phyloP scores from a whole-genome alignment of 495 filamentous ascomycete genomes.

The Penicillium longicatenatum region DNA sequence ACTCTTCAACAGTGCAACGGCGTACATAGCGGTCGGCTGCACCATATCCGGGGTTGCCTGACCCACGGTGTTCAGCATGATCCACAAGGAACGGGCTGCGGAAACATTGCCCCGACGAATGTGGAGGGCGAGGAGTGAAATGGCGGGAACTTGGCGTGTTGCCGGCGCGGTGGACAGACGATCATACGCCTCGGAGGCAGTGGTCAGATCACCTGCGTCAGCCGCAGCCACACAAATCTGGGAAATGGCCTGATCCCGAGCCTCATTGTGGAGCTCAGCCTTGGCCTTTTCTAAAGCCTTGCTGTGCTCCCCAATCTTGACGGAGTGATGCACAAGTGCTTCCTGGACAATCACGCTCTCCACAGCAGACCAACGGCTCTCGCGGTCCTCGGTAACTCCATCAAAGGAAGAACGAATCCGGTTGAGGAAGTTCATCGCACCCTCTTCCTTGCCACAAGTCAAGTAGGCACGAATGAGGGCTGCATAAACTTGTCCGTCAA shows the following conservation, averaged over 20 bases:
- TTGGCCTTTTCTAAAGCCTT: constrained; percentile 69
- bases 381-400: constrained; percentile 55
- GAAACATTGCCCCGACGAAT: constrained; percentile 77
- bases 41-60: constrained; percentile 67
- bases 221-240: constrained; percentile 69
- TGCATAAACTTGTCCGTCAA: constrained; percentile 84
- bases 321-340: constrained; percentile 72
- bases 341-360: constrained; percentile 68
- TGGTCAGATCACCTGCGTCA: constrained; percentile 70
- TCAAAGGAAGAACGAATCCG: constrained; percentile 66
- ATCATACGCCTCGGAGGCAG: constrained; percentile 69
- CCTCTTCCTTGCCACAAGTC: constrained; percentile 72
- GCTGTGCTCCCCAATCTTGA: constrained; percentile 62
- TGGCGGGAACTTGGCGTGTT: constrained; percentile 64
- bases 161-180: constrained; percentile 50
- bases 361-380: constrained; percentile 55
- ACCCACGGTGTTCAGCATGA: constrained; percentile 62
- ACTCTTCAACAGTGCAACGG: constrained; percentile 76
- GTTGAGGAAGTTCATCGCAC: constrained; percentile 78
- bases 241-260: constrained; percentile 56
- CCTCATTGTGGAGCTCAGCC: constrained; percentile 47
- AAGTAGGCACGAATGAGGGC: constrained; percentile 85
- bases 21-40: constrained; percentile 84
- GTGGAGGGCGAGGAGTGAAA: constrained; percentile 82
- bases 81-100: constrained; percentile 75